Base-by-base conservation (phyloP, 495 filamentous ascomycete species). In the Annulohypoxylon nitens region DNA sequence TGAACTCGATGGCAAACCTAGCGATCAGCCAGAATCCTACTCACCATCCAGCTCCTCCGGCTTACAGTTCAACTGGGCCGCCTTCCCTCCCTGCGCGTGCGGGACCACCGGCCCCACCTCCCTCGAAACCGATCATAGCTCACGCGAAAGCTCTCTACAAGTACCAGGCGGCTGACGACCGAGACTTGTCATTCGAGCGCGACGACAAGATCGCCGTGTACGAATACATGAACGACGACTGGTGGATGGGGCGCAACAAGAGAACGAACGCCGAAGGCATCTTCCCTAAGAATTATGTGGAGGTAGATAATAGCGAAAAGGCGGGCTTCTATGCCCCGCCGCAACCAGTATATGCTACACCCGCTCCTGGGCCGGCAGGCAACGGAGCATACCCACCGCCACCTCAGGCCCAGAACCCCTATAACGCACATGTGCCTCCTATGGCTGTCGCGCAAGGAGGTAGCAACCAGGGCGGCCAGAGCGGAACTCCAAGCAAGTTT, bases 181-280 rank as follows among this genome's bases (percentile, higher is more conserved):
- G 93, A 41, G 96, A 98, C 79, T 84, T 95, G 61, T 87, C 86
- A 1, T 87, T 99, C 72, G 85, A 89, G 64, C 88, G 89, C 30
- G 89, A 93, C 75, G 94, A 97, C 81, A 85, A 87, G 23, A 84
- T 99, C 71, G 86, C 88, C 55, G 91, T 99, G 26, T 84, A 88
- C 54, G 93, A 97, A 78, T 93, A 97, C 81, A 93, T 97, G 89
- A 98, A 98, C 74, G 89, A 89, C 18, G 96, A 99, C 76, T 99
- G 96, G 97, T 97, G 94, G 94, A 90, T 92, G 83, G 96, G 96
- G 61, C 88, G 88, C 26, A 94, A 96, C 79, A 82, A 88, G 71
- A 90, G 93, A 11, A 97, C 93, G 14, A 92, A 90, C 36, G 79
- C 87, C 70, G 92, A 95, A 81, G 96, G 96, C 62, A 94, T 98